Base-by-base conservation (phyloP, 2,329 filamentous ascomycete species). In the Scorias spongiosa region DNA sequence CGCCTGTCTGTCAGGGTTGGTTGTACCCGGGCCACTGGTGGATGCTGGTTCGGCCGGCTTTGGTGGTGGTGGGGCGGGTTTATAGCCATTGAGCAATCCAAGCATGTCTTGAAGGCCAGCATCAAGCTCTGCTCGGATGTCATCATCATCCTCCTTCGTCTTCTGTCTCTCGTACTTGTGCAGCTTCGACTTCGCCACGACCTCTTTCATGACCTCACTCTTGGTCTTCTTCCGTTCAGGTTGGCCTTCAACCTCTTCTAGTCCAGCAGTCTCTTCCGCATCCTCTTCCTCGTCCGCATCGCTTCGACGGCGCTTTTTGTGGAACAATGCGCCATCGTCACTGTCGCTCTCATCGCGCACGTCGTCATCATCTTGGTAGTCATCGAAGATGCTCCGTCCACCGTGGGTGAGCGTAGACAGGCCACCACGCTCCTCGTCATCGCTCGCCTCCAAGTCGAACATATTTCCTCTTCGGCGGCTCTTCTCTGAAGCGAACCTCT, bases 201-300 rank as follows among this genome's bases (percentile, higher is more conserved):
- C 74, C 63, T 98, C 93, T 57, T 94, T 83, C 85, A 96, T 95
- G 41, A 98, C 84, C 63, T 98, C 91, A 43, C 91, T 84, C 66
- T 95, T 96, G 2, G 81, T 81, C 68, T 95, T 98, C 63, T 94
- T 95, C 46, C 81, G 75, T 54, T 89, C 82, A 0, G 86, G 87
- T 49, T 80, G 67, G 15, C 70, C 70, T 30, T 71, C 70, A 5
- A 49, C 51, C 14, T 66, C 67, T 0, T 69, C 69, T 5, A 68
- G 69, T 6, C 56, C 55, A 2, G 68, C 71, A n/a, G 64, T 67
- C 5, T 69, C 69, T 4, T 65, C 70, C 2, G 68, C 71, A 1
- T 66, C 71, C 28, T 68, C 50, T 50, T 74, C 73, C 37, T 73
- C 73, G 30, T 73, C 70, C 1, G 68, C 72, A 12, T 53, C 54